Evolutionary conservation across 495 filamentous ascomycete genomes (phyloP).

Genomic region (Aspergillus conjunctus): DNA sequence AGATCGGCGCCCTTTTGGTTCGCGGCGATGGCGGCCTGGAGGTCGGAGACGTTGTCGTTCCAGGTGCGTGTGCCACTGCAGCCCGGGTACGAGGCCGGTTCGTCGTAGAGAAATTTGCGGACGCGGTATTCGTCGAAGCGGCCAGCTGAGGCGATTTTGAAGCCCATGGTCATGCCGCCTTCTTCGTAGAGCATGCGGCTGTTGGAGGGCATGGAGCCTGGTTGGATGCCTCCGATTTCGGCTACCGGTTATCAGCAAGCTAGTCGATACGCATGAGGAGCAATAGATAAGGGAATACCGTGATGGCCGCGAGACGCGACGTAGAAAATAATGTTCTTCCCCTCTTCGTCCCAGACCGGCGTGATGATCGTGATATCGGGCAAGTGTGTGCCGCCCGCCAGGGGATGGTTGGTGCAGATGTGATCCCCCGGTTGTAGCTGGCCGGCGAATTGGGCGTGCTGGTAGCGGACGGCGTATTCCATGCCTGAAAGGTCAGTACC

Average conservation of each 20-base stretch:
- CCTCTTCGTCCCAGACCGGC: slow-evolving; percentile 74
- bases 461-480: slow-evolving; percentile 90
- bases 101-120: slow-evolving; percentile 75
- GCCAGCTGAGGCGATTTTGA: slow-evolving; percentile 90
- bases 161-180: slow-evolving; percentile 88
- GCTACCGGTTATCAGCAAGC: slow-evolving; percentile 33
- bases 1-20: slow-evolving; percentile 95
- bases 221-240: slow-evolving; percentile 94
- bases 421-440: slow-evolving; percentile 91
- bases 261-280: no score
- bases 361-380: slow-evolving; percentile 91
- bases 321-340: slow-evolving; percentile 91
- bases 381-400: slow-evolving; percentile 84
- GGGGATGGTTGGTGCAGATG: slow-evolving; percentile 92
- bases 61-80: slow-evolving; percentile 89
- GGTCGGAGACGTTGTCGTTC: slow-evolving; percentile 91
- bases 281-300: slow-evolving; percentile 37
- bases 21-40: slow-evolving; percentile 93
- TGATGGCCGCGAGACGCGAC: slow-evolving; percentile 95
- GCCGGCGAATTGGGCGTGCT: slow-evolving; percentile 88
- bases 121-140: slow-evolving; percentile 87
- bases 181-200: slow-evolving; percentile 93
- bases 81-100: slow-evolving; percentile 82
- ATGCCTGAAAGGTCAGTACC: slow-evolving; percentile 38
- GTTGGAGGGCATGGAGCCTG: slow-evolving; percentile 95